Conservation (phyloP, 495 filamentous ascomycete genomes). For the Rhypophila decipiens region DNA sequence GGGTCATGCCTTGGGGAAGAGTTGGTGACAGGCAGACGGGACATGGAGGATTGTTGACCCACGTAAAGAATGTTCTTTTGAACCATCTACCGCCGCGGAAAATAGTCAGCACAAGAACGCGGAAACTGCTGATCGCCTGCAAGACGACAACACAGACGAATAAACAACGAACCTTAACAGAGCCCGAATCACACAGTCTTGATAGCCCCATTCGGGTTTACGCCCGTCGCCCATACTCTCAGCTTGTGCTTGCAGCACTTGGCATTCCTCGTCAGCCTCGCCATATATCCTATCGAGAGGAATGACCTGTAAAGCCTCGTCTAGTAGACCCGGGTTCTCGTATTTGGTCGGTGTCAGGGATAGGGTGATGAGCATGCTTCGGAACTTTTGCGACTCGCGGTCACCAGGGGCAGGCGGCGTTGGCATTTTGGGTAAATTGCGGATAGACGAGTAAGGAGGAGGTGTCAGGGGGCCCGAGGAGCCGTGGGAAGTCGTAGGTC, state of each 20-base stretch:
- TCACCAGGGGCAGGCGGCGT: slow-evolving; percentile 64
- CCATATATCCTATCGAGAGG: slow-evolving; percentile 89
- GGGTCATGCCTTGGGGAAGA: slow-evolving; percentile 68
- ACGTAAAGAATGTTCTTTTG: slow-evolving; percentile 88
- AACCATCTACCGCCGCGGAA: slow-evolving; percentile 76
- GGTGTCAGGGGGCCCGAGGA: slow-evolving; percentile 29
- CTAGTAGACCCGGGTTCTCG: slow-evolving; percentile 92
- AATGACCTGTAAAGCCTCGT: slow-evolving; percentile 81
- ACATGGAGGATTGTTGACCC: slow-evolving; percentile 92
- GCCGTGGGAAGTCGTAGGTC: slow-evolving; percentile 37
- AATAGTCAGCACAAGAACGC: slow-evolving; percentile 17
- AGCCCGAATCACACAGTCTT: slow-evolving; percentile 92
- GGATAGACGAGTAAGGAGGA: slow-evolving; percentile 59
- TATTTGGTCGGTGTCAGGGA: slow-evolving; percentile 85
- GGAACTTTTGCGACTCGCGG: slow-evolving; percentile 68
- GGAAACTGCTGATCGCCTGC: neutral
- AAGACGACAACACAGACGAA: neutral
- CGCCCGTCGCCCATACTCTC: slow-evolving; percentile 69
- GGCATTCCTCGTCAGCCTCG: slow-evolving; percentile 87
- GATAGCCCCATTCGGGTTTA: slow-evolving; percentile 92
- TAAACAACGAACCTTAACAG: slow-evolving; percentile 59
- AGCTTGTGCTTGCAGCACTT: slow-evolving; percentile 79
- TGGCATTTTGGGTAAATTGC: slow-evolving; percentile 75
- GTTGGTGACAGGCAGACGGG: slow-evolving; percentile 76
- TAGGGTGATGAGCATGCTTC: slow-evolving; percentile 71